Base-by-base conservation (phyloP, 1,284 basidiomycete genomes). In the Farysia itapuensis region DNA sequence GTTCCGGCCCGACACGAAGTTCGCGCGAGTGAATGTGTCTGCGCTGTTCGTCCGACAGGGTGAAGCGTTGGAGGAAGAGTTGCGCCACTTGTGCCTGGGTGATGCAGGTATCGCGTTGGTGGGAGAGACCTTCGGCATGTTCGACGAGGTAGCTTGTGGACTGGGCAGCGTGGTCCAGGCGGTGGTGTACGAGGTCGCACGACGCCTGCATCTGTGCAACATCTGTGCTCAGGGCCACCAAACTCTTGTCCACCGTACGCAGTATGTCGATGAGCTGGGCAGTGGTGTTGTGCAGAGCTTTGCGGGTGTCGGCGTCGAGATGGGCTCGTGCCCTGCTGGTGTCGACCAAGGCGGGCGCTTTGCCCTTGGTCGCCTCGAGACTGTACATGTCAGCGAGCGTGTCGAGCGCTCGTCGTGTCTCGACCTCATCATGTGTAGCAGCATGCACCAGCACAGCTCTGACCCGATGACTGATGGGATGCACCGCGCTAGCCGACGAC, bases 21-120 rank as follows among this genome's bases (percentile, higher is more conserved):
- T 94, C 87, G 21, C 89, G 81, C 3, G 87, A 88, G 0, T 84
- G 84, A 34, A 98, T 81, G 0, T 86, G 83, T 28, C 85, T 83
- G 2, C 83, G 79, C 68, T 96, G 91, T 8, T 82, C 80, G 2
- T 86, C 82, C 1, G 80, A 83, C 6, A 97, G 83, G 0, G 90
- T 94, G 77, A 97, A 96, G 2, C 87, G 85, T 0, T 82, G 76
- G 12, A 97, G 82, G 78, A 98, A 95, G 15, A 88, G 79, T 1
- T 82, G 79, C 2, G 93, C 84, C 46, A 96, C 86, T 0, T 85
- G 84, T 44, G 85, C 77, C 16, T 81, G 73, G 12, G 78, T 67
- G 1, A 46, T 28, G 0, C 61, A 40, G 4, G 49, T 45, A 4
- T 34, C 39, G 20, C 57, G 31, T 30, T 64, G 52, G 2, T 39